These are phyloP conservation scores for Selaginella moellendorffii DNA, from an alignment of 75 land plant species.

Conservation along the genomic window DNA sequence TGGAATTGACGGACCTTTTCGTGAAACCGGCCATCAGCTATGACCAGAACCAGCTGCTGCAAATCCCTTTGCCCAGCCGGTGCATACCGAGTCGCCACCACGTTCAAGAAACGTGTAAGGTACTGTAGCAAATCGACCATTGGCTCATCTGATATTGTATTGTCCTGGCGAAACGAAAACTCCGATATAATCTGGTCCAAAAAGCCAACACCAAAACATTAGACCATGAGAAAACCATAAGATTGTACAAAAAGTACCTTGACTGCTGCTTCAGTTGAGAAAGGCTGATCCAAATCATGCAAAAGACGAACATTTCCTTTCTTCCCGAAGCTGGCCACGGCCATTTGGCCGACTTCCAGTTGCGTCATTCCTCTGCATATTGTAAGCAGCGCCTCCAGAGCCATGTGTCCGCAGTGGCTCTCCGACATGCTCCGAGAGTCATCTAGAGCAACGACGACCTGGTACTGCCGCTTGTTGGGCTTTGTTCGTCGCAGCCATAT, in stretches of 20 bases:
- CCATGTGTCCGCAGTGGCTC: conserved; percentile 76
- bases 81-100: conserved; percentile 40
- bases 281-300: conserved; percentile 81
- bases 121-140: conserved; percentile 69
- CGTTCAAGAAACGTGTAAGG: conserved; percentile 56
- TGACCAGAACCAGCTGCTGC: conserved; percentile 78
- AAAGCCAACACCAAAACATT: neutral
- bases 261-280: conserved; percentile 68
- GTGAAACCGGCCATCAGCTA: conserved; percentile 89
- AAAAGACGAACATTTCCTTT: conserved; percentile 78
- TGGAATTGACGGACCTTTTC: conserved; percentile 52
- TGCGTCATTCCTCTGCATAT: conserved; percentile 96
- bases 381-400: conserved; percentile 80
- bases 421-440: conserved; percentile 98
- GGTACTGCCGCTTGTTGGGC: conserved; percentile 90
- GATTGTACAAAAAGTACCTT: conserved; percentile 26
- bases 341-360: conserved; percentile 82
- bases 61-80: conserved; percentile 68
- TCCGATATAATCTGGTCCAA: conserved; percentile 57
- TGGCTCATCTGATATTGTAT: conserved; percentile 76
- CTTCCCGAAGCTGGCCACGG: conserved; percentile 91
- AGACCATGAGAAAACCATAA: neutral
- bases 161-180: conserved; percentile 88
- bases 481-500: conserved; percentile 91
- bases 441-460: conserved; percentile 90